Evolutionary conservation across 331 rosid genomes (phyloP), one percentile per base, ranked within the genome.

Genomic region (Quercus tomentella): DNA sequence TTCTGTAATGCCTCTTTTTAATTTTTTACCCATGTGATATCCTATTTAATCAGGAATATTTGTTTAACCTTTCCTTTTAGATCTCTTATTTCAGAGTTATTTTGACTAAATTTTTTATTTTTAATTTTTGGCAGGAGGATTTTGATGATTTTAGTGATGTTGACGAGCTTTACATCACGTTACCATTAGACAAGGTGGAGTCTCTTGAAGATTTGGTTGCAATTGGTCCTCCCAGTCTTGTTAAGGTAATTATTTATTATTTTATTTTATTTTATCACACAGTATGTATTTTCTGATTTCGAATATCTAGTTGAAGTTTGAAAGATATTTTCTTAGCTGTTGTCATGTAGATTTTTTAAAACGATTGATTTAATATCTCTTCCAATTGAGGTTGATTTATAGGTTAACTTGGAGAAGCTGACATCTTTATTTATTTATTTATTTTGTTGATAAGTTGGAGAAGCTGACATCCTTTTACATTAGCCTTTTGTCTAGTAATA

Each of bases 151-250:
- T 96, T 76, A 76, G 68, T 87, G 99, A 96, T 45, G 98, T 93
- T 74, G 99, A 96, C 84, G 98, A 93, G 57, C 91, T 96, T 79
- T 93, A 96, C 86, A 87, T 80, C 84, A 86, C 97, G 28, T 84
- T 93, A 70, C 95, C 99, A 55, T 76, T 93, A 77, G 99, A 96
- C 81, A 96, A 89, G 87, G 99, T 91, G 89, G 99, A 93, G 78
- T 85, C 94, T 49, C 91, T 93, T 56, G 99, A 96, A 92, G 99
- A 96, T 76, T 89, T 96, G 80, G 99, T 91, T 52, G 67, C 86
- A 74, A 87, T 89, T 43, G 87, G 81, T 55, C 93, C 99, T 78
- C 88, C 98, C 71, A 89, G 92, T 72, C 84, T 91, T 89, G 86
- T 86, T 57, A 96, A 96, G 99, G 99, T 90, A 83, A 76, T 56